Base-by-base conservation (phyloP, 2,329 filamentous ascomycete genomes). In the Paecilomyces sp. region DNA sequence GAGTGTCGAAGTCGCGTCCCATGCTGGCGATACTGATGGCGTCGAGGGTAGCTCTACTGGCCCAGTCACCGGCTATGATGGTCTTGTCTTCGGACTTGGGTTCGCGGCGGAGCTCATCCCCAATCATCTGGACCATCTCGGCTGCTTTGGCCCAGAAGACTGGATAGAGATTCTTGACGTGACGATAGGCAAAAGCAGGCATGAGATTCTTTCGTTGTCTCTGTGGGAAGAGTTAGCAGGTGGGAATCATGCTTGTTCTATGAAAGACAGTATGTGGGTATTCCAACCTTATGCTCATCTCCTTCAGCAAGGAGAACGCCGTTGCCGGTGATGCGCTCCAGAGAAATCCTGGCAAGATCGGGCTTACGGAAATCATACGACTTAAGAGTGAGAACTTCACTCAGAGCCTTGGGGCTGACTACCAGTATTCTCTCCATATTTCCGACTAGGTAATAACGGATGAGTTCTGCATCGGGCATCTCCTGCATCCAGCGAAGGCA, bases 151-250 rank as follows among this genome's bases (percentile, higher is more conserved):
- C 68, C 91, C 91, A 96, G 74, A 97, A 96, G 5, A 89, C 77
- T 0, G 91, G 88, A 67, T 95, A 94, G 13, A 96, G 77, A 61
- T 93, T 84, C 70, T 94, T 95, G 71, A 96, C 80, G 67, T 95
- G 90, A 24, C 91, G 84, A 69, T 91, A 95, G n/a, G 86, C 82
- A 72, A 96, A 96, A 1, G 91, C 90, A 0, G 91, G 91, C 77
- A 88, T 85, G 18, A 96, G 83, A 60, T 88, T 86, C 71, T 89
- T 92, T 54, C 92, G 83, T 76, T 92, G 89, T 24, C 63, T 64
- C 76, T 79, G 55, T 5, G 9, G 3, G 6, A 12, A 30, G 7
- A 11, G 50, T 61, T 54, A 61, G 62, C 13, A 59, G 15, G 47
- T 33, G 28, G 31, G 33, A n/a, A 28, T 28, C 3, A 28, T 6